Conservation (phyloP, 2,329 filamentous ascomycete species). For the Dothistroma septosporum region DNA sequence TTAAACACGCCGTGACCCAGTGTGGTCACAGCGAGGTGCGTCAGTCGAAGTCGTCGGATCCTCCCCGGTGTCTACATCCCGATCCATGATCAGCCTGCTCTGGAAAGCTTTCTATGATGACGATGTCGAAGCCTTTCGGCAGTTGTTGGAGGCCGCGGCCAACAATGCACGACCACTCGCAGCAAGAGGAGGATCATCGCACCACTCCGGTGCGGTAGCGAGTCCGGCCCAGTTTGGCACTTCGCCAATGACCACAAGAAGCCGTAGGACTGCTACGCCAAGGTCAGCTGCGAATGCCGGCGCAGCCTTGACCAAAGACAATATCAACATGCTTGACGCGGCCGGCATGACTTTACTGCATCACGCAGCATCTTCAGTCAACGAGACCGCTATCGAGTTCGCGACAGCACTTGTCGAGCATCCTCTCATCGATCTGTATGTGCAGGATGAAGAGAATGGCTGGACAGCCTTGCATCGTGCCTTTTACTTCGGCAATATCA, state of each 20-base stretch:
- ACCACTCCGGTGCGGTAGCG: slow-evolving; percentile 29
- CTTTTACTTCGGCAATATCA: slow-evolving; percentile 83
- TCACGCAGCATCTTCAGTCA: slow-evolving; percentile 72
- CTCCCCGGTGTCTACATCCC: slow-evolving; percentile 32
- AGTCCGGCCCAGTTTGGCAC: slow-evolving; percentile 45
- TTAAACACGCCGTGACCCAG: slow-evolving; percentile 87
- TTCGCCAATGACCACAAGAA: slow-evolving; percentile 43
- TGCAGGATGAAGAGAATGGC: slow-evolving; percentile 83
- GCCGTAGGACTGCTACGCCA: slow-evolving; percentile 37
- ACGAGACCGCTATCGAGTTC: slow-evolving; percentile 66
- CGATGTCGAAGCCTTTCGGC: slow-evolving; percentile 92
- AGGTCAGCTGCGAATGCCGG: slow-evolving; percentile 45
- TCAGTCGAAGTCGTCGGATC: slow-evolving; percentile 52
- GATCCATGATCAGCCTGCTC: slow-evolving; percentile 89
- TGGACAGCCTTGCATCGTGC: slow-evolving; percentile 94
- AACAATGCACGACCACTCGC: slow-evolving; percentile 51
- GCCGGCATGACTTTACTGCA: slow-evolving; percentile 79
- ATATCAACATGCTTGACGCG: slow-evolving; percentile 81
- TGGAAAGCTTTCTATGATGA: slow-evolving; percentile 97
- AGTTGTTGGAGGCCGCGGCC: slow-evolving; percentile 71
- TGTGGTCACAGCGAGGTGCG: slow-evolving; percentile 87
- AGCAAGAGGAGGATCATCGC: slow-evolving; percentile 39
- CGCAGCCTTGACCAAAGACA: slow-evolving; percentile 52
- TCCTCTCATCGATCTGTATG: slow-evolving; percentile 77
- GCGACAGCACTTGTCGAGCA: slow-evolving; percentile 76